These are phyloP conservation scores for Tuber microsphaerosporum DNA, from an alignment of 495 filamentous ascomycete genomes.

Conservation along the genomic window DNA sequence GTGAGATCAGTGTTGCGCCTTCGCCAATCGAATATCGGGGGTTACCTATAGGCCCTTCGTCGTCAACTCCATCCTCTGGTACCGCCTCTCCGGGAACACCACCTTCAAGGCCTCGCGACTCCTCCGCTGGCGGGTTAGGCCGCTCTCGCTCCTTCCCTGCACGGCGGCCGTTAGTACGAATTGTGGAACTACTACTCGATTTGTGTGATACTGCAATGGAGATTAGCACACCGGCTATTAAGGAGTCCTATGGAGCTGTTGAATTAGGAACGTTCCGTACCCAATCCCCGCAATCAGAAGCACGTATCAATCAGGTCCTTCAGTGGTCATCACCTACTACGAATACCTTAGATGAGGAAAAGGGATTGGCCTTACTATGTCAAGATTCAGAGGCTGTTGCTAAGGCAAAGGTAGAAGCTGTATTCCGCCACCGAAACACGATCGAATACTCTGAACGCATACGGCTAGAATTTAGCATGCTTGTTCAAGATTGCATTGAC, in stretches of 20 bases:
- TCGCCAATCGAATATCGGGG: slow-evolving; percentile 84
- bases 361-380: slow-evolving; percentile 78
- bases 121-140: slow-evolving; percentile 61
- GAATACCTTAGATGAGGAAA: slow-evolving; percentile 87
- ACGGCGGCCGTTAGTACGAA: slow-evolving; percentile 76
- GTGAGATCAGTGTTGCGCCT: slow-evolving; percentile 49
- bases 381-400: slow-evolving; percentile 78
- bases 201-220: slow-evolving; percentile 92
- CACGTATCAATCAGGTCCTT: slow-evolving; percentile 79
- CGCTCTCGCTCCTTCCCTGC: slow-evolving; percentile 79
- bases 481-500: slow-evolving; percentile 91
- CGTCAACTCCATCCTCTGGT: slow-evolving; percentile 55
- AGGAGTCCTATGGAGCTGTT: slow-evolving; percentile 60
- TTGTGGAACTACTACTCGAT: slow-evolving; percentile 89
- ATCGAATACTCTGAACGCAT: slow-evolving; percentile 95
- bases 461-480: slow-evolving; percentile 78
- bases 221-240: slow-evolving; percentile 86
- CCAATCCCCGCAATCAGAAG: slow-evolving; percentile 90
- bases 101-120: slow-evolving; percentile 66
- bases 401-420: slow-evolving; percentile 81
- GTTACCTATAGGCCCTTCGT: slow-evolving; percentile 71
- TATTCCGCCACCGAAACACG: slow-evolving; percentile 81
- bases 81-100: slow-evolving; percentile 62
- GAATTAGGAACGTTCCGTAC: slow-evolving; percentile 69
- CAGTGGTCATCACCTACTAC: slow-evolving; percentile 92